phyloP scores from a whole-genome alignment of 768 basidiomycete species.

The Dictyophora rubrovolvata region DNA sequence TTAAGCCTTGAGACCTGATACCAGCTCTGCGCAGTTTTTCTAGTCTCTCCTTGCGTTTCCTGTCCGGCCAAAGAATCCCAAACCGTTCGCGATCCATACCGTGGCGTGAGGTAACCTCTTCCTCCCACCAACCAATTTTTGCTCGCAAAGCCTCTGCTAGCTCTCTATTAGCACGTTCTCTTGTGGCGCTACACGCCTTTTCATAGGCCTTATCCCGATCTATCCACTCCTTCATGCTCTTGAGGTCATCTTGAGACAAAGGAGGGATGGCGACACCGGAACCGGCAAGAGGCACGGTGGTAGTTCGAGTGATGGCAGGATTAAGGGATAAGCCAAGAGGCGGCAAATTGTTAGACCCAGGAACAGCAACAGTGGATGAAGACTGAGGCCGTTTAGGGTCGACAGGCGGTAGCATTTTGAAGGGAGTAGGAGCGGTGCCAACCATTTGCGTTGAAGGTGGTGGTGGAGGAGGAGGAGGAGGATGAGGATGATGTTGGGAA shows the following conservation, averaged over 20 bases:
- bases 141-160: conserved; percentile 17
- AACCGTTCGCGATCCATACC: conserved; percentile 32
- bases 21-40: conserved; percentile 39
- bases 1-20: conserved; percentile 53
- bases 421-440: conserved; percentile 12
- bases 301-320: conserved; percentile 48
- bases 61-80: conserved; percentile 43
- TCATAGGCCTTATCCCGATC: conserved; percentile 50
- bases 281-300: conserved; percentile 47
- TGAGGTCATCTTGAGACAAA: conserved; percentile 41
- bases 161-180: conserved; percentile 43
- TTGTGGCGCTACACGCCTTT: conserved; percentile 35
- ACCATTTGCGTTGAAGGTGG: conserved; percentile 18
- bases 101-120: conserved; percentile 32
- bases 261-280: conserved; percentile 45
- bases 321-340: conserved; percentile 38
- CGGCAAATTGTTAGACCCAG: conserved; percentile 24
- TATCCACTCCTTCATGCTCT: conserved; percentile 52
- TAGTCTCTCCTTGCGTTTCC: conserved; percentile 30
- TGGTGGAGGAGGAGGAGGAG: conserved; percentile 13
- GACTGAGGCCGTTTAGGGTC: conserved; percentile 15
- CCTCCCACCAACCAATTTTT: conserved; percentile 54
- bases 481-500: background rate
- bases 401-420: conserved; percentile 11
- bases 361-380: conserved; percentile 13